Evolutionary conservation across 176 grass and related monocot species (phyloP).

Genomic region (Secale cereale): DNA sequence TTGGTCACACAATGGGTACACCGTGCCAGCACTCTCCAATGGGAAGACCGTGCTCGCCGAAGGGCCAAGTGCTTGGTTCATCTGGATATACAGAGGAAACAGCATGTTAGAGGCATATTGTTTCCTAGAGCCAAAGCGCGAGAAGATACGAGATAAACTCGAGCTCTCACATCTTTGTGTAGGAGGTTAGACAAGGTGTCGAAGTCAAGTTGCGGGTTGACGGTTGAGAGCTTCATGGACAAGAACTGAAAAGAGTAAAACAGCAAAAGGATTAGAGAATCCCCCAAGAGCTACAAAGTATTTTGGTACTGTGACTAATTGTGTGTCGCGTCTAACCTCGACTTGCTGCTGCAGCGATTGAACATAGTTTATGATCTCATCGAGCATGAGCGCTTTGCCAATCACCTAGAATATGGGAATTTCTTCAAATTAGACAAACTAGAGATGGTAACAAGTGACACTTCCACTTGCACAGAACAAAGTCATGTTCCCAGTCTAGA

Average conservation of each 20-base stretch:
- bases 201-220: constrained; percentile 83
- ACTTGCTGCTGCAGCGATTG: constrained; percentile 90
- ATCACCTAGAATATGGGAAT: constrained; percentile 41
- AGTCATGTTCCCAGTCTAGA: not conserved
- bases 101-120: not conserved
- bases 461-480: not conserved
- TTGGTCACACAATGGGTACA: constrained; percentile 51
- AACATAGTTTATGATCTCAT: constrained; percentile 95
- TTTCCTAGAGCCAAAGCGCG: not conserved
- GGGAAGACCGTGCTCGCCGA: constrained; percentile 49
- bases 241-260: constrained; percentile 61
- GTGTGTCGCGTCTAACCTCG: constrained; percentile 33
- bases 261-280: constrained; percentile 3
- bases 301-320: not conserved
- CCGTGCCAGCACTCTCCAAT: constrained; percentile 52
- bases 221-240: constrained; percentile 93
- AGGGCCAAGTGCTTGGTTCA: constrained; percentile 54
- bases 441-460: not conserved
- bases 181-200: constrained; percentile 57
- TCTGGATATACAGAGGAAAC: constrained; percentile 42
- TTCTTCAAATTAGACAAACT: constrained; percentile 14
- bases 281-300: not conserved
- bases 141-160: not conserved
- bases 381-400: constrained; percentile 85
- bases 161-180: constrained; percentile 80